Evolutionary conservation across 2,329 filamentous ascomycete species (phyloP).

Genomic region (Aspergillus aculeatus): DNA sequence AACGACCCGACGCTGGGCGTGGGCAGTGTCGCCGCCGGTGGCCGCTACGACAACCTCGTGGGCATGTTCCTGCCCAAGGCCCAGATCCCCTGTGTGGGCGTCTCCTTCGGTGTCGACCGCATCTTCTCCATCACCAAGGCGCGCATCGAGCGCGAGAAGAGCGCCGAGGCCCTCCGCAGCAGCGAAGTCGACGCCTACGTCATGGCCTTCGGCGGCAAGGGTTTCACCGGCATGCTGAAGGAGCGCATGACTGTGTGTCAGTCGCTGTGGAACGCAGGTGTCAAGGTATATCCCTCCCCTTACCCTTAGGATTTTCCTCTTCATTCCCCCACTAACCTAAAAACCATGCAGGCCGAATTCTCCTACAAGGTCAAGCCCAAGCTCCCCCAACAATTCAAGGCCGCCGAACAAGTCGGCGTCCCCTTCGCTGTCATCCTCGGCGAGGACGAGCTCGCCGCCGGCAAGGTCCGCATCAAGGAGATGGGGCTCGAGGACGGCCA

Average conservation of each 20-base stretch:
- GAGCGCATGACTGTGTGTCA: conserved; percentile 80
- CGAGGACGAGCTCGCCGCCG: conserved; percentile 79
- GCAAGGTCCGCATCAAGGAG: conserved; percentile 86
- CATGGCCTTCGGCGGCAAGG: conserved; percentile 91
- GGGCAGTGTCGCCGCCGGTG: conserved; percentile 84
- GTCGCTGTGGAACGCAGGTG: conserved; percentile 78
- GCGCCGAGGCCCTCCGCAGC: conserved; percentile 54
- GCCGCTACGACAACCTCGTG: conserved; percentile 88
- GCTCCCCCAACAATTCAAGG: conserved; percentile 85
- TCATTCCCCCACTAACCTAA: conserved; percentile 20
- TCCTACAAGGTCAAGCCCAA: conserved; percentile 88
- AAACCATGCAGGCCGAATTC: conserved; percentile 67
- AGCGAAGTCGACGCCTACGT: conserved; percentile 88
- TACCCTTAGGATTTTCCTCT: background rate
- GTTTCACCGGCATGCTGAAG: conserved; percentile 73
- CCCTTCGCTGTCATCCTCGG: conserved; percentile 88
- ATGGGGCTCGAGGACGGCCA: conserved; percentile 76
- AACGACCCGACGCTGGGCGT: conserved; percentile 79
- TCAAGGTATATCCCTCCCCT: conserved; percentile 60
- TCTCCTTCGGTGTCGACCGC: conserved; percentile 92
- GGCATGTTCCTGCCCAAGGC: conserved; percentile 87
- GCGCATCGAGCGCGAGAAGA: conserved; percentile 63
- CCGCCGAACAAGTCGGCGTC: conserved; percentile 73
- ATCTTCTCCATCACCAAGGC: conserved; percentile 92
- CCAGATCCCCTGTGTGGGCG: conserved; percentile 84